Conservation (phyloP, 306 rosid genomes). For the Fagus crenata region DNA sequence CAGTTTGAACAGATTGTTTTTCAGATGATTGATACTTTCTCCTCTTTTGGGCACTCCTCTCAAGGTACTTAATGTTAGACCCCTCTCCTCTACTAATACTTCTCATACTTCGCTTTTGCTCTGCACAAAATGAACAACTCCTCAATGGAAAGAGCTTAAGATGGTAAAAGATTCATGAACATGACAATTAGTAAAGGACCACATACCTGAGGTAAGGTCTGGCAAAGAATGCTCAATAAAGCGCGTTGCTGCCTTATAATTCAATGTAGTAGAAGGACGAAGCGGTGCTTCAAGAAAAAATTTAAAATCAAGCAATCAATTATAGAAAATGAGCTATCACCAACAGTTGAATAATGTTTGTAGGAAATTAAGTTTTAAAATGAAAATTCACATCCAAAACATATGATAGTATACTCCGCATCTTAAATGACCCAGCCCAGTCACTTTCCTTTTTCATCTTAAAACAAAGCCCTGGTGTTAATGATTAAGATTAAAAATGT, state of each 20-base stretch:
- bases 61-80: constrained; percentile 38
- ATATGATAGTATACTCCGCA: background rate
- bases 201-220: constrained; percentile 76
- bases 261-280: constrained; percentile 80
- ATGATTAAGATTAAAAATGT: background rate
- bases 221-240: constrained; percentile 88
- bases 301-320: constrained; percentile 28
- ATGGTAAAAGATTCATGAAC: constrained; percentile 2
- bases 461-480: background rate
- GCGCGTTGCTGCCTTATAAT: constrained; percentile 84
- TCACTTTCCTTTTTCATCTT: background rate
- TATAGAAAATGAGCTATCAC: background rate
- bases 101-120: constrained; percentile 66
- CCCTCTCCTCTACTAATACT: constrained; percentile 70
- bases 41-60: constrained; percentile 63
- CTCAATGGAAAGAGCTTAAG: constrained; percentile 21
- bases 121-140: constrained; percentile 42
- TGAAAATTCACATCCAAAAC: background rate
- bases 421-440: background rate
- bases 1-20: constrained; percentile 61
- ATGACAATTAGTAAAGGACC: constrained; percentile 8
- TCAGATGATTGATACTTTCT: constrained; percentile 74
- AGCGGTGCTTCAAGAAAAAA: constrained; percentile 74
- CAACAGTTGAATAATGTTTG: constrained; percentile 12
- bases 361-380: constrained; percentile 12